These are phyloP conservation scores for Erysiphe pulchra DNA, from an alignment of 2,329 filamentous ascomycete genomes.

Conservation along the genomic window DNA sequence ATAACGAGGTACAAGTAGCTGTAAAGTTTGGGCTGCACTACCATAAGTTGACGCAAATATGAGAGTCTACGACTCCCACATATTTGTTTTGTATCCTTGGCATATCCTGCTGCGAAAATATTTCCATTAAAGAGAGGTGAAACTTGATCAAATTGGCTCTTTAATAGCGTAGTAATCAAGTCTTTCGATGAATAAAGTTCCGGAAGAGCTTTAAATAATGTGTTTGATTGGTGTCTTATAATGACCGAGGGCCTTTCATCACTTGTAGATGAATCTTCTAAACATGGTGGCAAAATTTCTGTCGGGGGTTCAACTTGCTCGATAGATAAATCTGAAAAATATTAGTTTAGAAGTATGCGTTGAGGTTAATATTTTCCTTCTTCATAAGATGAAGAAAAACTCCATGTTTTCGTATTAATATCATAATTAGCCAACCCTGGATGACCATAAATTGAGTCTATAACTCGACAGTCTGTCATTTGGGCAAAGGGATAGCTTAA, in stretches of 20 bases:
- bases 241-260: slow-evolving; percentile 2
- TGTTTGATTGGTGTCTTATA: slow-evolving; percentile 6
- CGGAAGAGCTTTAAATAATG: slow-evolving; percentile 7
- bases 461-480: slow-evolving; percentile 23
- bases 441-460: slow-evolving; percentile 26
- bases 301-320: slow-evolving; percentile 9
- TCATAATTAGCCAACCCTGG: slow-evolving; percentile 23
- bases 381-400: slow-evolving; percentile 8
- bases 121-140: slow-evolving; percentile 2
- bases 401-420: slow-evolving; percentile 11
- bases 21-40: slow-evolving; percentile 11
- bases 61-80: slow-evolving; percentile 3
- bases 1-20: slow-evolving; percentile 8
- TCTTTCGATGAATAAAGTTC: slow-evolving; percentile 7
- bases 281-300: slow-evolving; percentile 7
- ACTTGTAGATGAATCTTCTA: slow-evolving; percentile 2
- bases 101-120: slow-evolving; percentile 7
- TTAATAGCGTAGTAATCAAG: slow-evolving; percentile 2
- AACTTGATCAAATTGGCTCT: background rate
- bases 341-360: background rate
- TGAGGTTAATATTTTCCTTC: slow-evolving; percentile 4
- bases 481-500: slow-evolving; percentile 13
- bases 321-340: slow-evolving; percentile 5
- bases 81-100: slow-evolving; percentile 4
- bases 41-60: slow-evolving; percentile 11